A percentile compares a stretch with the other conserved stretches of the same genome.
phyloP scores from a whole-genome alignment of 1,284 basidiomycete species.

The Sanghuangporus sanghuang region DNA sequence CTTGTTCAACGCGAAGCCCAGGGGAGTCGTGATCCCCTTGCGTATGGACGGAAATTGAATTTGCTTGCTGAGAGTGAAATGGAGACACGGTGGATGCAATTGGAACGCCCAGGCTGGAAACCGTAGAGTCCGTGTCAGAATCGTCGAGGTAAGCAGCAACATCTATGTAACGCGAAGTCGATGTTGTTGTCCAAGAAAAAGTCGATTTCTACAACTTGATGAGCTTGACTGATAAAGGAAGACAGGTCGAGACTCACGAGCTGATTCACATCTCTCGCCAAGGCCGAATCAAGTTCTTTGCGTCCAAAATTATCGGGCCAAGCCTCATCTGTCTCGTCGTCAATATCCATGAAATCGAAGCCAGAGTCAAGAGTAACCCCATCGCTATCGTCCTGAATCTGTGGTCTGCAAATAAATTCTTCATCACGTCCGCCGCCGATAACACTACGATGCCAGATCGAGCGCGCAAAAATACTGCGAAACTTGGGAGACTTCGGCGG shows the following conservation, averaged over 20 bases:
- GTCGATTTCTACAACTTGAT: conserved; percentile 13
- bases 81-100: neutral
- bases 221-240: neutral
- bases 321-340: neutral
- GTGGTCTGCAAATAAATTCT: neutral
- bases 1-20: conserved; percentile 10
- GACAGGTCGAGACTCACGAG: conserved; percentile 1
- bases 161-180: conserved; percentile 17
- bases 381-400: neutral
- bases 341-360: neutral
- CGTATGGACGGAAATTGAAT: neutral
- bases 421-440: neutral
- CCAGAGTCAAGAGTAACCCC: neutral
- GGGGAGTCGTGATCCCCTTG: conserved; percentile 6
- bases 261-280: conserved; percentile 4
- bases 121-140: conserved; percentile 5
- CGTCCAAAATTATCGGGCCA: conserved; percentile 1
- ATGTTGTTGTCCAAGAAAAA: conserved; percentile 18
- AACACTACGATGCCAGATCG: conserved; percentile 9
- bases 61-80: neutral
- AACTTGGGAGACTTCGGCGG: conserved; percentile 2
- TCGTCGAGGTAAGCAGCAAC: conserved; percentile 12
- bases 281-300: conserved; percentile 1
- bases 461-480: conserved; percentile 11
- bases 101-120: neutral